Evolutionary conservation across 148 eudicot genomes (phyloP), one percentile per base, ranked within the genome.

Genomic region (Talinum fruticosum): DNA sequence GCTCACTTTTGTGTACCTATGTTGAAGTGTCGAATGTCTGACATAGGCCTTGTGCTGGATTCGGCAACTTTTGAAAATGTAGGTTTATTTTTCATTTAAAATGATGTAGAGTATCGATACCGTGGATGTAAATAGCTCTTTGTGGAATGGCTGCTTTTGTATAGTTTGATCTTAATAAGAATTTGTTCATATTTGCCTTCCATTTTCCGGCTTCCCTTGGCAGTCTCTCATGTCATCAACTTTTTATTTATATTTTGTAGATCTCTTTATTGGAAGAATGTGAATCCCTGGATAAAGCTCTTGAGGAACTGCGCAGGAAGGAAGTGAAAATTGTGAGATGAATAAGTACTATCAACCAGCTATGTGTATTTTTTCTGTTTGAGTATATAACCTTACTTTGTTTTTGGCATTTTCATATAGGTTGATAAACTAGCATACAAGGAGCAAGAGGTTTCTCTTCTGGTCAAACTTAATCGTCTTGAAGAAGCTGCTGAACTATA

Each of bases 391-490:
- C 57, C 73, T 76, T 83, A 65, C 49, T 30, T 38, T 49, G 71
- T 77, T 78, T 79, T 29, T 69, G 78, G 10, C 49, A n/a, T 16
- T 47, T 26, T 79, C 64, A 76, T 49, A 45, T 80, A 96, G 99
- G 90, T 90, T 81, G 99, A 96, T 85, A 96, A 89, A 85, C 79
- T 96, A 82, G 77, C 87, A 12, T 81, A 78, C 87, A 96, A 91
- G 89, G 99, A 96, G 84, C 98, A 87, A 75, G 93, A 93, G 77
- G 97, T 87, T 80, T 88, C 91, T 80, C 98, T 96, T 80, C 88
- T 96, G 78, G 84, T 89, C 82, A 96, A 93, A 88, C 93, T 93
- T 78, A 83, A 87, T 79, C 87, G 71, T 69, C 72, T 87, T 61
- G 95, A 89, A 77, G 95, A 93, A 85, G 97, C 93, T 77, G 93